Evolutionary conservation across 208 protist species (phyloP), one percentile per base, ranked within the genome.

Genomic region (Polymyxa betae): DNA sequence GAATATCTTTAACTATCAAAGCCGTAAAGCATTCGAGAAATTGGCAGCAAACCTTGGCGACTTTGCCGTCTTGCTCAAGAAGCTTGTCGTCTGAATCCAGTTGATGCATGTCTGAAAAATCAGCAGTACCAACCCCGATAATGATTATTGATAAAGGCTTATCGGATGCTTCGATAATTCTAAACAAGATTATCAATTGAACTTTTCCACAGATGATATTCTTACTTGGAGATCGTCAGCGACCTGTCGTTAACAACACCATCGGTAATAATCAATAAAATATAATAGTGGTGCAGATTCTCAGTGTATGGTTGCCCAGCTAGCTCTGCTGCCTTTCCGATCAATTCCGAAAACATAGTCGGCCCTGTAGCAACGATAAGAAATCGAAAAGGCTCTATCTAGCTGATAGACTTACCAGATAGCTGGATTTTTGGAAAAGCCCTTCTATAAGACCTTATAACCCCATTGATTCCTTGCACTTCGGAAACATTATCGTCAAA

Each of bases 131-230:
- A 54, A 98, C 93, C 64, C 96, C 96, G 52, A 98, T 94, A 92
- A 98, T 98, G 72, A 98, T 90, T 88, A 98, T 96, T 0, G 94
- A 95, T n/a, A 98, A 44, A 49, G 96, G 96, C 35, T 95, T 92
- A 24, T 93, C 82, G 32, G 95, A 95, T n/a, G 95, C 94, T 10
- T 52, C 91, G 20, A 97, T 93, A 66, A 97, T 96, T 43, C 72
- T 82, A n/a, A n/a, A 82, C n/a, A 20, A 20, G 72, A n/a, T 82
- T 82, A 82, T 20, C 16, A 12, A 43, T 35, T 5, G 35, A n/a
- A 20, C 16, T 5, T 5, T 40, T 20, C 5, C 12, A 35, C 5
- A n/a, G 72, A 35, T 38, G 72, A 82, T 35, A 5, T 5, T 5
- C 5, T 35, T 20, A 82, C 72, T 82, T 82, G 5, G 10, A 5